A percentile compares a stretch with the other conserved stretches of the same genome.
phyloP scores from a whole-genome alignment of 2,329 filamentous ascomycete species.

The Pestalotiopsis sp. region DNA sequence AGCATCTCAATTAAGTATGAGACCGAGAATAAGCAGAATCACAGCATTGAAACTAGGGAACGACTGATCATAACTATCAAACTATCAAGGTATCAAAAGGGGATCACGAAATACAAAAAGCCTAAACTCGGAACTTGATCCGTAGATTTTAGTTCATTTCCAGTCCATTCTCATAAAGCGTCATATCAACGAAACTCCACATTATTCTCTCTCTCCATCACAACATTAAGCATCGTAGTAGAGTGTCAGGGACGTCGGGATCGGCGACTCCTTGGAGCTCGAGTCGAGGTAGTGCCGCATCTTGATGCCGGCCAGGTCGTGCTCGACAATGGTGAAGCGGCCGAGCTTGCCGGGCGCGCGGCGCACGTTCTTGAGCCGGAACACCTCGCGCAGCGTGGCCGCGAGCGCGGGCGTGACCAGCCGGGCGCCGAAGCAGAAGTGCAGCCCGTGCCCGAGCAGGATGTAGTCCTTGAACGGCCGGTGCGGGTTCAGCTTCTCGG shows the following conservation, averaged over 20 bases:
- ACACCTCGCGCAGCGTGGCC: constrained; percentile 69
- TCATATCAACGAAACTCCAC: no score
- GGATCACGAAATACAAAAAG: no score
- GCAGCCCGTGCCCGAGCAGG: constrained; percentile 64
- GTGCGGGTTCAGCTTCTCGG: constrained; percentile 61
- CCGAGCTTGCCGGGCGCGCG: constrained; percentile 67
- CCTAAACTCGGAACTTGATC: no score
- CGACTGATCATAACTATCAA: no score
- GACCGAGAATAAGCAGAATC: no score
- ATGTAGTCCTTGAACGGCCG: constrained; percentile 68
- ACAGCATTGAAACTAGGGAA: no score
- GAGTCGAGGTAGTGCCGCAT: constrained; percentile 14
- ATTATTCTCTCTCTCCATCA: no score
- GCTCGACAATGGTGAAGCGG: constrained; percentile 46
- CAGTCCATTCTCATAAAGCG: no score
- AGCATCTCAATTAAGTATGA: no score
- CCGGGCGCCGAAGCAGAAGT: constrained; percentile 64
- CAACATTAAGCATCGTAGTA: constrained; percentile 11
- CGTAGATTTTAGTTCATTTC: no score
- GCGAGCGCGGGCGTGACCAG: constrained; percentile 64
- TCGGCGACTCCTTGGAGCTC: constrained; percentile 15
- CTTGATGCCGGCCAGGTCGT: constrained; percentile 13
- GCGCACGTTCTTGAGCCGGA: constrained; percentile 61
- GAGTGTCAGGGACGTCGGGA: constrained; percentile 12
- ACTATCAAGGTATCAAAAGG: no score